phyloP scores from a whole-genome alignment of 2,329 filamentous ascomycete species.

The Xylariales sp. region DNA sequence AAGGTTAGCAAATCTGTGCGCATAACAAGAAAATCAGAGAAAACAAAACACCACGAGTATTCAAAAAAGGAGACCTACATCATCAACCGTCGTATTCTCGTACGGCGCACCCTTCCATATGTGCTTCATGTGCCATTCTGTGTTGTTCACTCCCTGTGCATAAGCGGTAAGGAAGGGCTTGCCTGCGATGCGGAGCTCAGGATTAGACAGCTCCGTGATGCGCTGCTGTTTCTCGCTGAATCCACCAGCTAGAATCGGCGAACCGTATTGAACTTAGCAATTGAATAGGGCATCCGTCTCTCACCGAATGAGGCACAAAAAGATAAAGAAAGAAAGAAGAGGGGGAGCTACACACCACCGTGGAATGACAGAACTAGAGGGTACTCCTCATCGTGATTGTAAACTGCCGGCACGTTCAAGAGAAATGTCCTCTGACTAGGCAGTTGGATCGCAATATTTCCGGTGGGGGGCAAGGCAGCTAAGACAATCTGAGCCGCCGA shows the following conservation, averaged over 20 bases:
- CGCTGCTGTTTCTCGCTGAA: constrained; percentile 17
- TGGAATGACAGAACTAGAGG: constrained; percentile 18
- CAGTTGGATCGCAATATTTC: constrained; percentile 16
- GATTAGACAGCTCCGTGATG: constrained; percentile 18
- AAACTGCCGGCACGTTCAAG: constrained; percentile 15
- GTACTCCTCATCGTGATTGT: constrained; percentile 11
- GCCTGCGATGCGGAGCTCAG: constrained; percentile 15
- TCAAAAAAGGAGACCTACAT: constrained; percentile 6
- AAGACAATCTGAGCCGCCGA: constrained; percentile 2
- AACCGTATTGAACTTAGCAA: no score
- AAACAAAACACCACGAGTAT: no score
- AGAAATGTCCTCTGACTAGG: constrained; percentile 17
- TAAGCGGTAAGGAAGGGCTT: constrained; percentile 19
- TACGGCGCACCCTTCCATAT: constrained; percentile 20
- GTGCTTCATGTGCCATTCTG: constrained; percentile 16
- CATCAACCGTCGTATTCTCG: constrained; percentile 18
- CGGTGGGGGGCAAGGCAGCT: constrained; percentile 3
- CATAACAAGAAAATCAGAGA: neutral
- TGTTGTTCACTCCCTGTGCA: constrained; percentile 18
- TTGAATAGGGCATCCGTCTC: no score
- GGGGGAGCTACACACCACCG: constrained; percentile 11
- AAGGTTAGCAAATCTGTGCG: neutral
- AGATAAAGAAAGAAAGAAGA: no score
- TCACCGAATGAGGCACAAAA: no score
- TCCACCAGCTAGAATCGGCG: constrained; percentile 13